These are phyloP conservation scores for Dipteronia sinensis DNA, from an alignment of 345 rosid genomes.

Conservation along the genomic window DNA sequence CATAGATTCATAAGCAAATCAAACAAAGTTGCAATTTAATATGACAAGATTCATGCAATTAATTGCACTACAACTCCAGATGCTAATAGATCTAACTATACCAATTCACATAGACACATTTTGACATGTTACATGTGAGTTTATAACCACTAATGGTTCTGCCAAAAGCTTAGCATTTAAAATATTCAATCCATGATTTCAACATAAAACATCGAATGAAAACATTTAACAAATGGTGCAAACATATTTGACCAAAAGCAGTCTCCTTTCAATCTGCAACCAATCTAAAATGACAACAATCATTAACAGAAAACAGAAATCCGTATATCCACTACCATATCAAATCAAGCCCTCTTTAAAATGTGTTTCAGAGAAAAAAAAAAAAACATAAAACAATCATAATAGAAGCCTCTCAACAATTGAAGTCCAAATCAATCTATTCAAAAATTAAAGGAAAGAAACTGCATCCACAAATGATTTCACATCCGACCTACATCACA, in stretches of 20 bases:
- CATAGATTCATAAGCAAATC: not conserved
- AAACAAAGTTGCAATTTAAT: not conserved
- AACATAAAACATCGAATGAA: constrained; percentile 1
- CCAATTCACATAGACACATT: not conserved
- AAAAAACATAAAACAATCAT: not conserved
- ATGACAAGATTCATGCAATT: not conserved
- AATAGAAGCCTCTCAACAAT: constrained; percentile 5
- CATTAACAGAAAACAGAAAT: not conserved
- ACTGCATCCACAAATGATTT: constrained; percentile 6
- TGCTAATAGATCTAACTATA: not conserved
- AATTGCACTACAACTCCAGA: not conserved
- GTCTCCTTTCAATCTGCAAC: not conserved
- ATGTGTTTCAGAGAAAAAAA: not conserved
- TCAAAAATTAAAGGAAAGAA: not conserved
- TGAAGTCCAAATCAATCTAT: not conserved
- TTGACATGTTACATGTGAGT: not conserved
- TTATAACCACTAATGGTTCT: not conserved
- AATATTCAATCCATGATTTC: not conserved
- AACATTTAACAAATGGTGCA: constrained; percentile 2
- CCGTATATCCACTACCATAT: not conserved
- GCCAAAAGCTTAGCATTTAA: not conserved
- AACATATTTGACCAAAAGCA: constrained; percentile 2
- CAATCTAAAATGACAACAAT: not conserved
- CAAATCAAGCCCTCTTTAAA: not conserved
- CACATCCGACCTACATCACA: constrained; percentile 15